Evolutionary conservation across 345 rosid genomes (phyloP).

Genomic region (Euphorbia lathyris): DNA sequence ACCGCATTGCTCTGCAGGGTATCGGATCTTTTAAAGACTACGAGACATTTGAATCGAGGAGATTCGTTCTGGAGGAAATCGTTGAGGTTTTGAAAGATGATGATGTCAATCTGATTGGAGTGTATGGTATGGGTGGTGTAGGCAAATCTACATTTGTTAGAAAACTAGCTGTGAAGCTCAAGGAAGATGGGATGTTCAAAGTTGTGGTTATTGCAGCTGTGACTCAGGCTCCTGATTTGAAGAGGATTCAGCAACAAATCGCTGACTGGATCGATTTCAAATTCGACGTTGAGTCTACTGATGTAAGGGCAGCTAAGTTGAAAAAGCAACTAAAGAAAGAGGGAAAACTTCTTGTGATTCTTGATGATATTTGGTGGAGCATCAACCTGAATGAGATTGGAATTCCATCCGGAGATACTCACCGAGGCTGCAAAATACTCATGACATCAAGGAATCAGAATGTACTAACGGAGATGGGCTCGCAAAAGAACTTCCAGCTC

Average conservation of each 20-base stretch:
- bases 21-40: conserved; percentile 1
- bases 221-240: not conserved
- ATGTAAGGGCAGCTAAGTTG: not conserved
- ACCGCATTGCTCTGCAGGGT: not conserved
- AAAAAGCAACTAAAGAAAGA: conserved; percentile 2
- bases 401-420: not conserved
- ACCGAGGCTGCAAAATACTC: conserved; percentile 9
- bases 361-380: conserved; percentile 11
- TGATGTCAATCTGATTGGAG: conserved; percentile 1
- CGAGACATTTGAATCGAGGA: conserved; percentile 14
- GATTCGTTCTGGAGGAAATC: not conserved
- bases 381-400: not conserved
- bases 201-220: conserved; percentile 11
- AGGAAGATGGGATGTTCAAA: not conserved
- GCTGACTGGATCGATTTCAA: conserved; percentile 12
- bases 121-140: conserved; percentile 12
- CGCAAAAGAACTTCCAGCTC: not conserved
- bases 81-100: not conserved
- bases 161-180: conserved; percentile 1
- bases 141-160: conserved; percentile 15
- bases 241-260: conserved; percentile 13
- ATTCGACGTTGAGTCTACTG: not conserved
- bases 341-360: conserved; percentile 1
- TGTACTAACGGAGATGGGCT: not conserved
- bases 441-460: conserved; percentile 4